These are phyloP conservation scores for Paradendryphiella salina DNA, from an alignment of 2,329 filamentous ascomycete species.

Conservation along the genomic window DNA sequence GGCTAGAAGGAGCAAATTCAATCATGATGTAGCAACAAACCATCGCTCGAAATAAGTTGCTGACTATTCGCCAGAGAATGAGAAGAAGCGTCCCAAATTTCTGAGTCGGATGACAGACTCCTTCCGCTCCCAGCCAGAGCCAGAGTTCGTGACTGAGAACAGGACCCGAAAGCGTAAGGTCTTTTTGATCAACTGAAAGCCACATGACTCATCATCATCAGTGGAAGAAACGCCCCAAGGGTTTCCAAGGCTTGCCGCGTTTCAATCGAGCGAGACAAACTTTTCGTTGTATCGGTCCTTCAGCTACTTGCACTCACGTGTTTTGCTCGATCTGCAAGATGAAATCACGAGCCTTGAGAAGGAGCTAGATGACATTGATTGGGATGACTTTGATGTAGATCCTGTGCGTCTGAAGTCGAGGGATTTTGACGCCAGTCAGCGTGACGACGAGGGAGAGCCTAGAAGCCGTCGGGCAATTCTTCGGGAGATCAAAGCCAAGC, in stretches of 20 bases:
- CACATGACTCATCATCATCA: constrained; percentile 15
- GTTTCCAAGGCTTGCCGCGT: constrained; percentile 46
- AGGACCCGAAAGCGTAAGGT: constrained; percentile 40
- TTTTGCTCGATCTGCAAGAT: constrained; percentile 46
- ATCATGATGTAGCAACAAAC: background rate
- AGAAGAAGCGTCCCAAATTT: constrained; percentile 31
- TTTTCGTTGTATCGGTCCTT: constrained; percentile 49
- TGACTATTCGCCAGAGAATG: constrained; percentile 15
- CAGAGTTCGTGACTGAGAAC: constrained; percentile 36
- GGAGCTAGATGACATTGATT: constrained; percentile 45
- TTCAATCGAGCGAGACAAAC: constrained; percentile 47
- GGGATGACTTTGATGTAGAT: constrained; percentile 33
- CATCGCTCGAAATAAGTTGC: constrained; percentile 9
- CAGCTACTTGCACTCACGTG: constrained; percentile 46
- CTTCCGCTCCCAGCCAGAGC: constrained; percentile 39
- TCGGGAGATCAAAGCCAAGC: constrained; percentile 36
- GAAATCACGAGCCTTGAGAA: constrained; percentile 45
- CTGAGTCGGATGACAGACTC: constrained; percentile 36
- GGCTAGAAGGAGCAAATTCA: background rate
- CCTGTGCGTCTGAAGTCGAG: constrained; percentile 30
- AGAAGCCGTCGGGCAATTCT: constrained; percentile 36
- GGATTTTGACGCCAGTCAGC: constrained; percentile 31
- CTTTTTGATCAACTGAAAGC: background rate
- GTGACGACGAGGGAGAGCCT: constrained; percentile 16
- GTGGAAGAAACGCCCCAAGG: constrained; percentile 47